Evolutionary conservation across 2,329 filamentous ascomycete species (phyloP), one percentile per base, ranked within the genome.

Genomic region (Alternaria viburni): DNA sequence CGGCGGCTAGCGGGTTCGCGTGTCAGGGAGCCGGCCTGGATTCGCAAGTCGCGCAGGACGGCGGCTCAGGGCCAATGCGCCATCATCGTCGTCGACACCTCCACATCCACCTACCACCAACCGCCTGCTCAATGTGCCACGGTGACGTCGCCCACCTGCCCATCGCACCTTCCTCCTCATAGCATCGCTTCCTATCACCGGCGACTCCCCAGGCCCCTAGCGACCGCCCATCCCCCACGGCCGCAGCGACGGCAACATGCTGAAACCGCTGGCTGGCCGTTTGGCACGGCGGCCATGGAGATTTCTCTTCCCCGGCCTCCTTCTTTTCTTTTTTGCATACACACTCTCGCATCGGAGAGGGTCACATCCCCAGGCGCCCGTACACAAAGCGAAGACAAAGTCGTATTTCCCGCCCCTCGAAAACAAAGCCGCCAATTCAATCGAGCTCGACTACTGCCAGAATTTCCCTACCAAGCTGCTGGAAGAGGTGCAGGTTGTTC

Each of bases 401-500:
- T 74, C 71, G 50, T 79, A 77, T 70, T 79, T 79, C 69, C 77
- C 76, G 50, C 77, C 77, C 46, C 73, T 78, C 54, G 72, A 71
- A 65, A 64, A 70, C 28, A 72, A 70, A 56, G 69, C 69, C 59
- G 70, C 70, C 60, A 70, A 73, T 55, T 66, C 68, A 57, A 73
- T 72, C 54, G 72, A 77, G 64, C 68, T 77, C 59, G 77, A 81
- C 59, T 78, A 80, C 62, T 82, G 81, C 72, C 69, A 75, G 32
- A 74, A 74, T 65, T 82, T 82, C 65, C 81, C 83, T 21, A 71
- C 71, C 15, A 67, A 81, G 52, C 69, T 81, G 19, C 76, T 84
- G n/a, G 71, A 76, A 8, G 76, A 80, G 49, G 74, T 84, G 36
- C 82, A 84, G 69, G 78, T 84, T 2, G 80, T 85, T 5, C 73